Conservation (phyloP, 495 filamentous ascomycete species). For the Darksidea phi region DNA sequence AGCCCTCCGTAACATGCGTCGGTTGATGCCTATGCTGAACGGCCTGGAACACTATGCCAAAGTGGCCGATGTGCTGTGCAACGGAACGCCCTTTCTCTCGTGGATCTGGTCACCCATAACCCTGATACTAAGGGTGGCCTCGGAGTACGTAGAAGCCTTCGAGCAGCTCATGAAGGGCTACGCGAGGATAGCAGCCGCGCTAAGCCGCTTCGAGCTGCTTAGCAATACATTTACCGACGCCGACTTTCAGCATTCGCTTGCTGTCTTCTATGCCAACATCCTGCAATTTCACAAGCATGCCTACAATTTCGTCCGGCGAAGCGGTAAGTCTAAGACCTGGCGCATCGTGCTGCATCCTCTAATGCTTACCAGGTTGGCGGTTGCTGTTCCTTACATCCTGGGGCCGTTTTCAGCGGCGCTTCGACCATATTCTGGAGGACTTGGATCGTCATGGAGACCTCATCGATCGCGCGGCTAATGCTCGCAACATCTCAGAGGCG, state of each 20-base stretch:
- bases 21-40: conserved; percentile 19
- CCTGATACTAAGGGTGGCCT: conserved; percentile 9
- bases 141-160: conserved; percentile 13
- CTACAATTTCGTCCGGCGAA: conserved; percentile 25
- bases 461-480: conserved; percentile 21
- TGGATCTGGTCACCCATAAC: conserved; percentile 26
- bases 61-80: conserved; percentile 24
- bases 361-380: conserved; percentile 11
- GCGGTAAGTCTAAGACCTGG: conserved; percentile 1
- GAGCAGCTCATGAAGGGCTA: conserved; percentile 17
- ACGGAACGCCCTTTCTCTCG: conserved; percentile 25
- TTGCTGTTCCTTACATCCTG: conserved; percentile 21
- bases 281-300: conserved; percentile 23
- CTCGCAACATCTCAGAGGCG: conserved; percentile 17
- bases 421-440: conserved; percentile 19
- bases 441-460: conserved; percentile 13
- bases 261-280: conserved; percentile 26
- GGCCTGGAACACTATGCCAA: conserved; percentile 26
- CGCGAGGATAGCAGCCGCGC: conserved; percentile 5
- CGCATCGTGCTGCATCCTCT: background rate
- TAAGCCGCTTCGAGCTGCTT: conserved; percentile 23
- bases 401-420: conserved; percentile 9
- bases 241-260: conserved; percentile 24
- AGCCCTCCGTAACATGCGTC: conserved; percentile 18
- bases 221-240: conserved; percentile 10